A percentile compares a stretch with the other conserved stretches of the same genome.
Conservation (phyloP, 352 stramenopile genomes). For the Pythium rishiriense region DNA sequence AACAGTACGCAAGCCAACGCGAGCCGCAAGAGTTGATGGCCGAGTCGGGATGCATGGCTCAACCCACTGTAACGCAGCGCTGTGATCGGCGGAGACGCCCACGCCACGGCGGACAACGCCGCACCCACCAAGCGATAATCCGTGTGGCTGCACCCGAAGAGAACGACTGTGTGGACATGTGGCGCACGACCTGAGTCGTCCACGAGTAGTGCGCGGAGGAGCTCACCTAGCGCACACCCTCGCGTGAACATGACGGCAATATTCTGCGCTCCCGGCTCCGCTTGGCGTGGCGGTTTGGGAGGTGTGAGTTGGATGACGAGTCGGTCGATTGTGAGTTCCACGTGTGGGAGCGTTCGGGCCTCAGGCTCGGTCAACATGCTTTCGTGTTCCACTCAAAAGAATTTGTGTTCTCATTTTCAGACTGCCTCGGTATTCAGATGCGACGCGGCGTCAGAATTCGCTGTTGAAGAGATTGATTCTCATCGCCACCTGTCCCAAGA, state of each 20-base stretch:
- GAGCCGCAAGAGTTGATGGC: neutral
- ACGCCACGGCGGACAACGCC: neutral
- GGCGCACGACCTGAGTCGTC: neutral
- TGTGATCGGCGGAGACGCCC: neutral
- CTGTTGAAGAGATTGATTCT: neutral
- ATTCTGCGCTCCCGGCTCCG: neutral
- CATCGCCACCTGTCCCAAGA: neutral
- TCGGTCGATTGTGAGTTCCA: conserved; percentile 3
- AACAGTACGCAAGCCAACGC: neutral
- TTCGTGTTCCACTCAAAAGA: neutral
- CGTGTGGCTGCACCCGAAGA: conserved; percentile 1
- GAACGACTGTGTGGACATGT: neutral
- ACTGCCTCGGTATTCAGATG: too few species aligned
- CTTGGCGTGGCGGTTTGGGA: neutral
- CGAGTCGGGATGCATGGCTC: neutral
- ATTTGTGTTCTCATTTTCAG: neutral
- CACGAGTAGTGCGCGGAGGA: neutral
- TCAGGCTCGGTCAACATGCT: neutral
- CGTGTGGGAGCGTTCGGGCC: neutral
- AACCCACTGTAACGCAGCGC: neutral
- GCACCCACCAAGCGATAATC: conserved; percentile 2
- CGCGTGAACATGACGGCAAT: neutral
- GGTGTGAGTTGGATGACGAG: conserved; percentile 3
- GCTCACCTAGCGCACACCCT: neutral
- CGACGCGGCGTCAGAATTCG: neutral